Conservation (phyloP, 2,329 filamentous ascomycete species). For the Aspergillus awamori region DNA sequence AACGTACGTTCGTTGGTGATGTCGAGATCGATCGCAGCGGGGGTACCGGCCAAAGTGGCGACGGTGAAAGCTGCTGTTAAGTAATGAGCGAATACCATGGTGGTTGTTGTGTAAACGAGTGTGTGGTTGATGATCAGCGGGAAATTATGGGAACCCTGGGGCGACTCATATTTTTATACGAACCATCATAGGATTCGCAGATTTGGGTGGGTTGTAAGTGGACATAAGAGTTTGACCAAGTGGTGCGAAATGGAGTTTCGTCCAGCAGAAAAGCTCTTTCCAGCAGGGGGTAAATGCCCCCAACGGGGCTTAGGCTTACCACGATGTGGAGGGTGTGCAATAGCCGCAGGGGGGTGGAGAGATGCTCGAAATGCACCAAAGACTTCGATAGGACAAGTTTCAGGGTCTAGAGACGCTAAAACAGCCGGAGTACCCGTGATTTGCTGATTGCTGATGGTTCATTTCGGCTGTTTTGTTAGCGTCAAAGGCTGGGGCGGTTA, state of each 20-base stretch:
- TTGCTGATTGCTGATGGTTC: too few species aligned
- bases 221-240: neutral
- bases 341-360: neutral
- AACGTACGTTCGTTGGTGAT: neutral
- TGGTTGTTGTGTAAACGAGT: neutral
- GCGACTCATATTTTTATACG: neutral
- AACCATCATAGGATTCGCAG: neutral
- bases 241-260: neutral
- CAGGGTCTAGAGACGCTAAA: too few species aligned
- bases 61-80: neutral
- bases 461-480: slow-evolving; percentile 14
- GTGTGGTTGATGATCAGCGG: neutral
- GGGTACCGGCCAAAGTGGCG: neutral
- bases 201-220: neutral
- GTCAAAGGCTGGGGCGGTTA: neutral
- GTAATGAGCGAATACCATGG: too few species aligned
- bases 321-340: neutral
- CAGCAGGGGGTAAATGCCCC: neutral
- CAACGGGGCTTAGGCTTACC: neutral
- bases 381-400: neutral
- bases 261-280: neutral
- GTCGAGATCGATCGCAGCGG: slow-evolving; percentile 2
- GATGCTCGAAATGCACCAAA: neutral
- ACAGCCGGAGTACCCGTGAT: too few species aligned
- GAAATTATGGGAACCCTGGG: neutral